A percentile compares a stretch with the other conserved stretches of the same genome.
Evolutionary conservation across 2,329 filamentous ascomycete species (phyloP).

Genomic region (Periconia digitata): DNA sequence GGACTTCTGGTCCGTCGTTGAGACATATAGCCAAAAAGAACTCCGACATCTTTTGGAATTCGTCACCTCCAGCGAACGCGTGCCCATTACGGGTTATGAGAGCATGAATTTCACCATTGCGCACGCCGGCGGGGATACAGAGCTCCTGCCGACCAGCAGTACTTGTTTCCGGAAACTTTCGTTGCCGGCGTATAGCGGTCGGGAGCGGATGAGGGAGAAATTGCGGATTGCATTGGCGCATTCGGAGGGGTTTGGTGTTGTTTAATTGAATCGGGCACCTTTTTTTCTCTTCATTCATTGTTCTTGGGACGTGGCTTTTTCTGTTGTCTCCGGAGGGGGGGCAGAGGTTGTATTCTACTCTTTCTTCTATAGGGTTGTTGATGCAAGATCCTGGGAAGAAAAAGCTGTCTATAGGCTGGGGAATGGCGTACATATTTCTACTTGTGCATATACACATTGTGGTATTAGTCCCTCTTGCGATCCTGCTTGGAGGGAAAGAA

Average conservation of each 20-base stretch:
- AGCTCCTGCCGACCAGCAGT: conserved; percentile 75
- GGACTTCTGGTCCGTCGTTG: conserved; percentile 84
- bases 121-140: conserved; percentile 66
- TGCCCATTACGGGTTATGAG: conserved; percentile 82
- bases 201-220: conserved; percentile 70
- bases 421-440: no score
- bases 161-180: conserved; percentile 92
- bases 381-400: no score
- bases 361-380: no score
- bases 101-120: conserved; percentile 84
- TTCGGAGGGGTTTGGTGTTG: conserved; percentile 76
- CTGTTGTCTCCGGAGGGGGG: no score
- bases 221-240: conserved; percentile 86
- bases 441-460: no score
- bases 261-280: conserved; percentile 18
- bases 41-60: conserved; percentile 83
- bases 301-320: no score
- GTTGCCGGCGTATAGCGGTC: conserved; percentile 77
- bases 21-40: conserved; percentile 66
- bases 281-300: no score
- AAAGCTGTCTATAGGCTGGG: no score
- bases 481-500: no score
- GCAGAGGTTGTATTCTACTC: no score
- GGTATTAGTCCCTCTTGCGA: no score
- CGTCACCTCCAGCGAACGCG: conserved; percentile 87